A percentile compares a stretch with the other conserved stretches of the same genome.
These are phyloP conservation scores for Cicer cuneatum DNA, from an alignment of 306 rosid genomes.

Conservation along the genomic window DNA sequence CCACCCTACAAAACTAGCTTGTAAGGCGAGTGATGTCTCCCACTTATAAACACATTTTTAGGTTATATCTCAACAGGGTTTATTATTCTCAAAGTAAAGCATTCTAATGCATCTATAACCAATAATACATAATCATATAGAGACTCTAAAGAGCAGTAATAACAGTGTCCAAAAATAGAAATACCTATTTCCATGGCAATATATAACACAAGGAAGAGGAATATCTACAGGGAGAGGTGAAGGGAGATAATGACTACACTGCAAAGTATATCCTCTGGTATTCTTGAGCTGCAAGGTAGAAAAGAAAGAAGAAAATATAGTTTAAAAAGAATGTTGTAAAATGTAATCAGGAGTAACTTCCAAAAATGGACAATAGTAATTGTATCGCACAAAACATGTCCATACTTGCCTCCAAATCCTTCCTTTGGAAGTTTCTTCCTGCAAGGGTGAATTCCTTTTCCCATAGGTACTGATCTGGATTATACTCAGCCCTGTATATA, in stretches of 20 bases:
- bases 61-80: too few species aligned
- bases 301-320: conserved; percentile 39
- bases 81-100: conserved; percentile 17
- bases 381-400: conserved; percentile 49
- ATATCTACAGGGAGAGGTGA: conserved; percentile 73
- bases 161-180: conserved; percentile 30
- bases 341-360: conserved; percentile 37
- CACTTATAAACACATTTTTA: too few species aligned
- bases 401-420: conserved; percentile 99
- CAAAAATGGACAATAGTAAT: conserved; percentile 17
- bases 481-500: conserved; percentile 82
- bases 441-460: conserved; percentile 87
- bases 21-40: too few species aligned
- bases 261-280: conserved; percentile 78
- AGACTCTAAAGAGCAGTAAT: conserved; percentile 15
- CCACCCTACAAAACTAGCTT: too few species aligned
- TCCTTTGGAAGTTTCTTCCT: conserved; percentile 78
- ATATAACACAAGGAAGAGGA: conserved; percentile 92
- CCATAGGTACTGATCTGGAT: conserved; percentile 96
- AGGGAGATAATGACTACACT: conserved; percentile 92
- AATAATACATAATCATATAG: conserved; percentile 20
- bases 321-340: conserved; percentile 38
- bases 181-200: conserved; percentile 99
- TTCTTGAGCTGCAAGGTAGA: conserved; percentile 77
- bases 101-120: not conserved